Conservation (phyloP, 1,284 basidiomycete genomes). For the Kwoniella shivajii region DNA sequence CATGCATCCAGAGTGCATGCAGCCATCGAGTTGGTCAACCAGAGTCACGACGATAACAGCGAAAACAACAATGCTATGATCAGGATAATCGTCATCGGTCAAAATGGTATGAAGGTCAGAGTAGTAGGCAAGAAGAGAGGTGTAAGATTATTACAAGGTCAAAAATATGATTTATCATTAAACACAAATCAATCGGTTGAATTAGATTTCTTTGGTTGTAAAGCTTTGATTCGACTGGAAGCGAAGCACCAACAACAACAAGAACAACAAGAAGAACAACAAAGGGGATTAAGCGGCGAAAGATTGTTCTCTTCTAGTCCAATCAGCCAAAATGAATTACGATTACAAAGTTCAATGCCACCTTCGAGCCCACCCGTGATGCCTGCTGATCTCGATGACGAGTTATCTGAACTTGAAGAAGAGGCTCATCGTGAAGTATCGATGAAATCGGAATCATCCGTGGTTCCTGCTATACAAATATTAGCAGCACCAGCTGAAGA, state of each 20-base stretch:
- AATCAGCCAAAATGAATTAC: background rate
- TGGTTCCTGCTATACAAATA: background rate
- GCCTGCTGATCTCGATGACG: constrained; percentile 5
- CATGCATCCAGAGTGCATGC: constrained; percentile 51
- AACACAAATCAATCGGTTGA: constrained; percentile 15
- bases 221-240: constrained; percentile 21
- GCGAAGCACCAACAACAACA: too few species aligned
- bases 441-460: too few species aligned
- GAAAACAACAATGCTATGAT: constrained; percentile 10
- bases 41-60: too few species aligned
- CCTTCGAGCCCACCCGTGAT: constrained; percentile 26
- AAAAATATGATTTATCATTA: constrained; percentile 23
- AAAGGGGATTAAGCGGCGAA: too few species aligned
- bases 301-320: constrained; percentile 19
- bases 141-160: constrained; percentile 26
- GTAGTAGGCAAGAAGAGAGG: constrained; percentile 11
- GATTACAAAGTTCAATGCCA: constrained; percentile 15
- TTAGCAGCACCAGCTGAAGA: background rate
- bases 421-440: too few species aligned
- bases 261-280: constrained; percentile 4
- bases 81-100: constrained; percentile 48
- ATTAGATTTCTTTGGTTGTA: constrained; percentile 49
- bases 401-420: constrained; percentile 14
- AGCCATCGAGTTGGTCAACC: constrained; percentile 33
- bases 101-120: constrained; percentile 48